A percentile compares a stretch with the other conserved stretches of the same genome.
Evolutionary conservation across 2,329 filamentous ascomycete genomes (phyloP).

Genomic region (Colletotrichum siamense): DNA sequence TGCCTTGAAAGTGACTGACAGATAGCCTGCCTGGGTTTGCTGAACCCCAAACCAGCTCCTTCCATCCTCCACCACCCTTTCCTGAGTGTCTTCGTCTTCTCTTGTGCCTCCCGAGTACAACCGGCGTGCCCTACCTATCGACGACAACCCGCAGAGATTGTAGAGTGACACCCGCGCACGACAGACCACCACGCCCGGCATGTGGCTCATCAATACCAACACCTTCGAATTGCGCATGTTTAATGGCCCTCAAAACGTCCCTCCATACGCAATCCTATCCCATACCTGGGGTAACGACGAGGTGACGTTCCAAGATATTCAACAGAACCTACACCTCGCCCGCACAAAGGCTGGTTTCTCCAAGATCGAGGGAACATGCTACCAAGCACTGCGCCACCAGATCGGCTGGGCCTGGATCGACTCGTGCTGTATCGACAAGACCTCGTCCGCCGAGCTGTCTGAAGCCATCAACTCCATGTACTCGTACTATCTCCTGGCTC

Average conservation of each 20-base stretch:
- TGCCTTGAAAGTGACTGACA: neutral
- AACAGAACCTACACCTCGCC: neutral
- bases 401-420: conserved; percentile 21
- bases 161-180: neutral
- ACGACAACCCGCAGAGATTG: neutral
- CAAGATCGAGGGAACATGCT: conserved; percentile 23
- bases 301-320: conserved; percentile 30
- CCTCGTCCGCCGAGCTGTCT: conserved; percentile 16
- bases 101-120: neutral
- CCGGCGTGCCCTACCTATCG: neutral
- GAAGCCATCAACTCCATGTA: conserved; percentile 27
- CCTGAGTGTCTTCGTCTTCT: neutral
- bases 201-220: conserved; percentile 21
- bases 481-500: conserved; percentile 20
- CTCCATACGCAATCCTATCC: conserved; percentile 33
- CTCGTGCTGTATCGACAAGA: conserved; percentile 24
- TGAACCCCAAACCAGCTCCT: neutral
- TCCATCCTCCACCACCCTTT: neutral
- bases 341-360: neutral
- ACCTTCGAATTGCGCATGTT: conserved; percentile 9
- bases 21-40: neutral
- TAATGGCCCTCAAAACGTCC: conserved; percentile 2
- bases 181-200: neutral
- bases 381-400: conserved; percentile 13
- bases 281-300: conserved; percentile 33